Conservation (phyloP, 805 yeast species). For the Cyberlindnera suaveolens region DNA sequence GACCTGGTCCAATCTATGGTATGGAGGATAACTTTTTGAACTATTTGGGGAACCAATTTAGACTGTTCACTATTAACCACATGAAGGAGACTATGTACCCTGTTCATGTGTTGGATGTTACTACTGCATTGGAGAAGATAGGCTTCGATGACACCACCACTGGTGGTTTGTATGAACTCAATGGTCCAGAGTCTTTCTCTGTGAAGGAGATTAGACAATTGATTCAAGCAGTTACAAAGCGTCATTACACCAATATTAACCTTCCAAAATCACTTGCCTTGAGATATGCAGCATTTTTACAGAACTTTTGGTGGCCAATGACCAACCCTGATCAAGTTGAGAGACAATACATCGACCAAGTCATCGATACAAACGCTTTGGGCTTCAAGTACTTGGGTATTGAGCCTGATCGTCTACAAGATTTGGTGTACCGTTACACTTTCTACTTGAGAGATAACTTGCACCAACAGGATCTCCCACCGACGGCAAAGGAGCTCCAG, state of each 20-base stretch:
- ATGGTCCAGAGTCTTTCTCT: constrained; percentile 62
- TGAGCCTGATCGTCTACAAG: constrained; percentile 46
- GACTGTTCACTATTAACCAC: constrained; percentile 61
- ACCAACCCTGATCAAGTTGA: constrained; percentile 68
- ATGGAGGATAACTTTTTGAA: constrained; percentile 65
- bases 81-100: constrained; percentile 61
- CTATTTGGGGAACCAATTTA: constrained; percentile 47
- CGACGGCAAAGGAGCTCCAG: constrained; percentile 28
- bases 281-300: constrained; percentile 29
- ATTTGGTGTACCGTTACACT: constrained; percentile 40
- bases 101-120: constrained; percentile 72
- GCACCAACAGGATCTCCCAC: constrained; percentile 37
- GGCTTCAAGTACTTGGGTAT: constrained; percentile 71
- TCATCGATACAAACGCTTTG: constrained; percentile 50
- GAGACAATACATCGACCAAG: constrained; percentile 66
- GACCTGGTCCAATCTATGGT: constrained; percentile 80
- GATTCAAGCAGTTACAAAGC: constrained; percentile 55
- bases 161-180: constrained; percentile 70
- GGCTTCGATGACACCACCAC: constrained; percentile 77
- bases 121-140: constrained; percentile 69
- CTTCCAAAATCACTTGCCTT: constrained; percentile 34
- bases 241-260: constrained; percentile 31
- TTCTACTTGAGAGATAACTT: constrained; percentile 26
- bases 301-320: constrained; percentile 38
- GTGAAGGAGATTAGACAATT: constrained; percentile 60